These are phyloP conservation scores for Podaxis sp. DNA, from an alignment of 768 basidiomycete genomes.

Conservation along the genomic window DNA sequence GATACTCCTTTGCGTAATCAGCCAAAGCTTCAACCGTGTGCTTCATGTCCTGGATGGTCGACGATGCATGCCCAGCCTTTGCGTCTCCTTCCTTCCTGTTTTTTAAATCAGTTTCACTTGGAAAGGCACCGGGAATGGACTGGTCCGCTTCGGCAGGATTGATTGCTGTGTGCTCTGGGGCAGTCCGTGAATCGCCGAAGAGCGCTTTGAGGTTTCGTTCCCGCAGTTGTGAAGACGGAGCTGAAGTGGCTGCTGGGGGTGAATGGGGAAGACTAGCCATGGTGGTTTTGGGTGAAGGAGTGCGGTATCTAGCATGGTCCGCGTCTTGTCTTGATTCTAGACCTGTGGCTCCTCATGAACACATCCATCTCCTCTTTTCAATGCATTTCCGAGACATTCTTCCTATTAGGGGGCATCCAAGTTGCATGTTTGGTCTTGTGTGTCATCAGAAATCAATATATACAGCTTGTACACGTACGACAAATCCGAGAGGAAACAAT, in stretches of 20 bases:
- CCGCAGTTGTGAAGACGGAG: neutral
- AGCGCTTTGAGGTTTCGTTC: neutral
- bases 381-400: constrained; percentile 1
- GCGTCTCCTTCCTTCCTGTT: neutral
- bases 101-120: neutral
- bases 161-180: neutral
- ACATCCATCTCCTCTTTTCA: neutral
- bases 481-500: neutral
- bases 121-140: constrained; percentile 1
- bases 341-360: constrained; percentile 10
- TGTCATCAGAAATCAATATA: neutral
- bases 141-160: neutral
- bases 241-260: neutral
- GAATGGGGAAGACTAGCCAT: constrained; percentile 4
- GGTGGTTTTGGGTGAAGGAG: neutral
- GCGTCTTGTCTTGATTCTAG: neutral
- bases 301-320: no score
- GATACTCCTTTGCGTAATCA: constrained; percentile 8
- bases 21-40: neutral
- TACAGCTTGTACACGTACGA: neutral
- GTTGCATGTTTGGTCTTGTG: neutral
- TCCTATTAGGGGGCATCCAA: neutral
- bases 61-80: neutral
- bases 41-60: neutral
- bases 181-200: neutral